phyloP scores from a whole-genome alignment of 176 grass and related monocot genomes.

The Rhipidocladum racemiflorum region DNA sequence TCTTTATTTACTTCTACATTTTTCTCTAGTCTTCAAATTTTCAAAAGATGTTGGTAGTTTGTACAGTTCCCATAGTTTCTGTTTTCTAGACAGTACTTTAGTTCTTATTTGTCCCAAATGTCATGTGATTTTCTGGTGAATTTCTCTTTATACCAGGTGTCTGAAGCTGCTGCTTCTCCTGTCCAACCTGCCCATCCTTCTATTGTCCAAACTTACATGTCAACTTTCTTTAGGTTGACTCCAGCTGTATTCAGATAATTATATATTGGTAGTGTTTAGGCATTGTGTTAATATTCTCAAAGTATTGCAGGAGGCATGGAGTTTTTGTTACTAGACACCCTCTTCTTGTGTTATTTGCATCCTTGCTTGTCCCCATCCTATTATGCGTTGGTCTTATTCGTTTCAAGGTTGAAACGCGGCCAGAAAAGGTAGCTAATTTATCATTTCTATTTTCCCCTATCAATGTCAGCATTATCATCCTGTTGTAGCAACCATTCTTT shows the following conservation, averaged over 20 bases:
- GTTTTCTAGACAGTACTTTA: not conserved
- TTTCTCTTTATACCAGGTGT: conserved; percentile 38
- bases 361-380: conserved; percentile 77
- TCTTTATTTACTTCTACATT: conserved; percentile 25
- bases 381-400: conserved; percentile 73
- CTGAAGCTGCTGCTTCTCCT: conserved; percentile 38
- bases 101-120: conserved; percentile 3
- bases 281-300: conserved; percentile 33
- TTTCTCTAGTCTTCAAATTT: not conserved
- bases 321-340: conserved; percentile 72
- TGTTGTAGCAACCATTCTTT: not conserved
- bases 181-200: conserved; percentile 46
- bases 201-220: conserved; percentile 81
- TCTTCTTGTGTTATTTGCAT: conserved; percentile 68
- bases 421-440: conserved; percentile 69
- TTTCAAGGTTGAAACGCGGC: conserved; percentile 92
- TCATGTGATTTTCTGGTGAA: conserved; percentile 26
- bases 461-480: not conserved
- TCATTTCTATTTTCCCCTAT: not conserved
- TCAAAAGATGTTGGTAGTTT: not conserved
- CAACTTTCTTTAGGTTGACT: conserved; percentile 81
- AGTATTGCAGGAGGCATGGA: conserved; percentile 76
- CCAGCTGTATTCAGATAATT: conserved; percentile 25
- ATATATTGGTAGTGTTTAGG: conserved; percentile 26
- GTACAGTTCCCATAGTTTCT: conserved; percentile 2